Evolutionary conservation across 495 filamentous ascomycete genomes (phyloP), one percentile per base, ranked within the genome.

Genomic region (Venustampulla echinocandica): DNA sequence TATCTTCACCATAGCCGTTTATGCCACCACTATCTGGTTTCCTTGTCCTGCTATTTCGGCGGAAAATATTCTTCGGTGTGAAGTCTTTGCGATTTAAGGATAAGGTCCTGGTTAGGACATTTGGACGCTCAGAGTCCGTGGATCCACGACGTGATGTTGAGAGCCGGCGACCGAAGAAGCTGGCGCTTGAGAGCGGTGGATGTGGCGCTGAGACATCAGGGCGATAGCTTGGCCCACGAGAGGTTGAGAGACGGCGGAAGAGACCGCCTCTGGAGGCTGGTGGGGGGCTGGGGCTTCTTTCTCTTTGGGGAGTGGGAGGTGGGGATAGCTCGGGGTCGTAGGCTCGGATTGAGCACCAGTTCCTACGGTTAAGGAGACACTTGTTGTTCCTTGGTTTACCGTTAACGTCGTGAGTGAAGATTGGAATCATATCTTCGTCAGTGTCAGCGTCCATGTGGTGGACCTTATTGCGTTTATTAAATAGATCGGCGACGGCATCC

Each of bases 341-440:
- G 56, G 80, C 69, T 22, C 84, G 75, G 50, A 96, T 89, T 5
- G 85, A 84, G 64, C 87, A 94, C 85, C 87, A 96, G 56, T 96
- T 96, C 22, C 89, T 76, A 30, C 93, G 80, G 21, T 90, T 89
- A 10, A 98, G 73, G n/a, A 98, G 68, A 45, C 79, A 77, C 55
- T 87, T 90, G 64, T 98, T 98, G 58, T 93, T 95, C 50, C 92
- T 77, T 10, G 78, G 69, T 58, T 88, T 90, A 35, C 85, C 85
- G 56, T 95, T 88, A 2, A 95, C 87, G 57, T 94, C 92, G 40
- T 84, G 79, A 0, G 69, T 72, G 63, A 98, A 98, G 43, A 97
- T 79, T 1, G 92, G 87, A 42, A 95, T 87, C 84, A 97, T 90
- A 58, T 89, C 80, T 64, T 98, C 92, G 47, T 97, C 88, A 0